phyloP scores from a whole-genome alignment of 2,329 filamentous ascomycete species.

The Neoascochyta sp. region DNA sequence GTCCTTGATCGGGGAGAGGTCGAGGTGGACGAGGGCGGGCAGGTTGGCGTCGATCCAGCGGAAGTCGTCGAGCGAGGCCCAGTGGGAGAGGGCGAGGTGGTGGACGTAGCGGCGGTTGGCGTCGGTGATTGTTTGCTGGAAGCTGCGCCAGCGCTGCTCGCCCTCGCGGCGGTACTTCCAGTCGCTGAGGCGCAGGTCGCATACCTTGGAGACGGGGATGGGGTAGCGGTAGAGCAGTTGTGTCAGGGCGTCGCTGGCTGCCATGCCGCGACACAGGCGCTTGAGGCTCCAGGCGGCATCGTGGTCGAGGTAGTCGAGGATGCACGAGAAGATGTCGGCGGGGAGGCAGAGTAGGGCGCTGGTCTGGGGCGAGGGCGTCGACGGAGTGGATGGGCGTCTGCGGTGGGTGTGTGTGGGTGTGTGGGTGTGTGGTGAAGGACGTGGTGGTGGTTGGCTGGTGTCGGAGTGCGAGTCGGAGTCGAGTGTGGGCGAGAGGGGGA shows the following conservation, averaged over 20 bases:
- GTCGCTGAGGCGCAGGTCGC: slow-evolving; percentile 30
- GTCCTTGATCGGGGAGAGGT: slow-evolving; percentile 38
- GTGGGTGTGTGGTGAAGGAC: too few relatives aligned
- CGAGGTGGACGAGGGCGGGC: slow-evolving; percentile 30
- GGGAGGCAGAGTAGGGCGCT: slow-evolving; percentile 32
- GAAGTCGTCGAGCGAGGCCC: slow-evolving; percentile 36
- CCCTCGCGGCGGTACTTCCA: slow-evolving; percentile 33
- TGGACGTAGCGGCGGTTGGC: slow-evolving; percentile 30
- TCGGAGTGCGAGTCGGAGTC: slow-evolving; percentile 20
- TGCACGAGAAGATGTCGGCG: slow-evolving; percentile 37
- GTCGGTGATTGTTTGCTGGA: slow-evolving; percentile 32
- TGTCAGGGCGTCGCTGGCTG: slow-evolving; percentile 26
- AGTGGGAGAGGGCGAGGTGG: slow-evolving; percentile 37
- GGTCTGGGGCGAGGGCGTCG: slow-evolving; percentile 17
- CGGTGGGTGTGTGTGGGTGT: too few relatives aligned
- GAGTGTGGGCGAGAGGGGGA: slow-evolving; percentile 14
- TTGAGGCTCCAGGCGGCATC: slow-evolving; percentile 35
- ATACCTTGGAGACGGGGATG: slow-evolving; percentile 28
- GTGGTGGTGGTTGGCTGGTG: slow-evolving; percentile 23
- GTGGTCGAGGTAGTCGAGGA: slow-evolving; percentile 35
- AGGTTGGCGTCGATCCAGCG: slow-evolving; percentile 37
- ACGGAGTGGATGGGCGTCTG: too few relatives aligned
- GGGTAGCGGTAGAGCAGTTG: slow-evolving; percentile 35
- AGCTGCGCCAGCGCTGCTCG: slow-evolving; percentile 27
- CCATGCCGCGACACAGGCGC: slow-evolving; percentile 31